Conservation (phyloP, 306 rosid genomes). For the Prunus mume region DNA sequence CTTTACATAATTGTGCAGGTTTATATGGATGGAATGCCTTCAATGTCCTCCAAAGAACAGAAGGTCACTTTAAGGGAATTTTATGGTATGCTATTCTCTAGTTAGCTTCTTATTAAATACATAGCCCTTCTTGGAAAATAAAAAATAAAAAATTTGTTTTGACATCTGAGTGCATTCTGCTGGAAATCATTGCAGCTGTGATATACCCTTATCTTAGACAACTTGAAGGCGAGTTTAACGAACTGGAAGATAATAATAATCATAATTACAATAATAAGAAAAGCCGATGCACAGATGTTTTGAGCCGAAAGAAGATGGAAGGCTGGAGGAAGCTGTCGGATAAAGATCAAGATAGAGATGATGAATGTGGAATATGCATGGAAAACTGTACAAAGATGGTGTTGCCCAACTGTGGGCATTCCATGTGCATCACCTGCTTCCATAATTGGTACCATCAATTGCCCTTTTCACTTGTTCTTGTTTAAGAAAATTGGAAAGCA, state of each 20-base stretch:
- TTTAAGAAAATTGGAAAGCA: background rate
- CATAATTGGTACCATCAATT: constrained; percentile 55
- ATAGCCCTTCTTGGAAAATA: background rate
- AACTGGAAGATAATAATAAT: constrained; percentile 20
- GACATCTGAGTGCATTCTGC: background rate
- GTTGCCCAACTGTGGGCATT: constrained; percentile 72
- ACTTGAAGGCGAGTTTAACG: constrained; percentile 54
- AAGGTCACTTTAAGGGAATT: constrained; percentile 62
- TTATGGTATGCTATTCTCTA: constrained; percentile 42
- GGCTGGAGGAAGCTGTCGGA: constrained; percentile 19
- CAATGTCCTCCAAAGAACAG: constrained; percentile 59
- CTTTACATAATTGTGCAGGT: constrained; percentile 39
- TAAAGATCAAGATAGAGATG: constrained; percentile 44
- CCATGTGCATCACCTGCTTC: constrained; percentile 70
- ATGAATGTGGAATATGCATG: constrained; percentile 86
- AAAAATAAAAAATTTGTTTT: background rate
- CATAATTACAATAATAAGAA: constrained; percentile 5
- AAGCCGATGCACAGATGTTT: constrained; percentile 26
- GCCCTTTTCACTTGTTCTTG: background rate
- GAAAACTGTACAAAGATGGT: constrained; percentile 58
- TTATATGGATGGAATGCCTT: constrained; percentile 59
- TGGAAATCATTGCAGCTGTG: constrained; percentile 51
- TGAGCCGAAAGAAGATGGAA: constrained; percentile 33
- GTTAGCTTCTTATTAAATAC: constrained; percentile 6
- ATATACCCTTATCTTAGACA: constrained; percentile 69